These are phyloP conservation scores for Pythium rhizo-oryzae DNA, from an alignment of 352 stramenopile genomes.

Conservation along the genomic window DNA sequence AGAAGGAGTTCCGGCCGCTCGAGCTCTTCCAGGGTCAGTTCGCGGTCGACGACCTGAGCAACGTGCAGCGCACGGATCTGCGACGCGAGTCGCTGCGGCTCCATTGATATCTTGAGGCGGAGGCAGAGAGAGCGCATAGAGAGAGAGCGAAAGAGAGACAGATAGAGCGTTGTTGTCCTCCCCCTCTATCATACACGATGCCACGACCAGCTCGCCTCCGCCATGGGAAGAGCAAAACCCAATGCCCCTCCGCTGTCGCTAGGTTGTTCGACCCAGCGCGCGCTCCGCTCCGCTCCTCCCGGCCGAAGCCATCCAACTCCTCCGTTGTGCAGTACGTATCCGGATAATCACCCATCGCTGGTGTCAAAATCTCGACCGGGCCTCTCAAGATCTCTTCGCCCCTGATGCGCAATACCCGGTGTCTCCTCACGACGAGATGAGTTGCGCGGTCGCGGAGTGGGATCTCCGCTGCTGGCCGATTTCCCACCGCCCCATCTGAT, in stretches of 20 bases:
- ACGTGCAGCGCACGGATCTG: conserved; percentile 65
- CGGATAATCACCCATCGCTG: no score
- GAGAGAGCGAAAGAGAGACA: no score
- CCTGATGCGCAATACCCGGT: no score
- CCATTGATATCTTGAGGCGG: not conserved
- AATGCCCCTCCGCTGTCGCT: not conserved
- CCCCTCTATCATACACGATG: not conserved
- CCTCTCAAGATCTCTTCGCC: no score
- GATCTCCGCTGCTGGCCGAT: not conserved
- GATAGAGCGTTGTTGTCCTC: not conserved
- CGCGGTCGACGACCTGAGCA: conserved; percentile 47
- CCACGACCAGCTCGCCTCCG: no score
- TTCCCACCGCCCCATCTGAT: conserved; percentile 5
- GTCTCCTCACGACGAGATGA: no score
- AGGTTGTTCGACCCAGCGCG: conserved; percentile 1
- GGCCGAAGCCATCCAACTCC: no score
- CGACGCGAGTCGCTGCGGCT: conserved; percentile 42
- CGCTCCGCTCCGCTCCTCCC: not conserved
- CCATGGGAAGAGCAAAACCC: no score
- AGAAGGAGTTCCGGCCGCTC: conserved; percentile 53
- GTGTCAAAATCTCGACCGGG: no score
- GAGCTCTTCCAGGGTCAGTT: conserved; percentile 48
- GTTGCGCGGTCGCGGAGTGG: no score
- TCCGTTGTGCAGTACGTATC: no score
- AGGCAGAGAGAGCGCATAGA: not conserved